Base-by-base conservation (phyloP, 768 basidiomycete species). In the Lactarius vividus region DNA sequence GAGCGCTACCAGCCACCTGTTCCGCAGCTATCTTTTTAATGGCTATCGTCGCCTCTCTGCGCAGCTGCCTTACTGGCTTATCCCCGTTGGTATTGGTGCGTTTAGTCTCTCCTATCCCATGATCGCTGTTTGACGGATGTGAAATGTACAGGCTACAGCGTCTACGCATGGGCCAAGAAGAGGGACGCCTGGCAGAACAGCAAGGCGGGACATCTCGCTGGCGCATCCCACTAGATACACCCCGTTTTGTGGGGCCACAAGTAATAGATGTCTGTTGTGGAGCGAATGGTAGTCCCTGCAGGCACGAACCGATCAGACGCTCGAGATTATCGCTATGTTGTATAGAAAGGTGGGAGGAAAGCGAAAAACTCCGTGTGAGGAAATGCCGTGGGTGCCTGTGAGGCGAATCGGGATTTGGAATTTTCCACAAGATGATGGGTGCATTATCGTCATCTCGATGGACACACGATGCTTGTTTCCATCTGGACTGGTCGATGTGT, bases 11-110 rank as follows among this genome's bases (percentile, higher is more conserved):
- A 86, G 86, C 55, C 81, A 89, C 58, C 84, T 86, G 72, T 76
- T 92, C 72, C 82, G 82, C 63, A 84, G 77, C 66, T 95, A 90
- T 80, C 75, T 93, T 69, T 91, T 93, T 83, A 92, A 92, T 76
- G 93, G 91, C 49, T 88, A 86, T 80, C 82, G 81, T 63, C 85
- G 94, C 66, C 74, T 92, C 59, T 83, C 85, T 52, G 81, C 81
- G 57, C 90, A 94, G 73, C 78, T 85, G 39, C 79, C 92, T 52
- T 94, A 93, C 78, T 91, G 89, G 76, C 78, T 84, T 56, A 74
- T 92, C 63, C 93, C 94, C 15, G 82, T 93, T 67, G 84, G 80
- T 58, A 72, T 85, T 60, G 92, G 94, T 94, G 52, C 72, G 90
- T 37, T 28, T 35, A 15, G 13, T 54, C 31, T n/a, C 16, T 52